Percentiles rank a stretch among this genome's conserved stretches.
Evolutionary conservation across 805 yeast species (phyloP).

Genomic region (Maudiozyma saulgeensis): DNA sequence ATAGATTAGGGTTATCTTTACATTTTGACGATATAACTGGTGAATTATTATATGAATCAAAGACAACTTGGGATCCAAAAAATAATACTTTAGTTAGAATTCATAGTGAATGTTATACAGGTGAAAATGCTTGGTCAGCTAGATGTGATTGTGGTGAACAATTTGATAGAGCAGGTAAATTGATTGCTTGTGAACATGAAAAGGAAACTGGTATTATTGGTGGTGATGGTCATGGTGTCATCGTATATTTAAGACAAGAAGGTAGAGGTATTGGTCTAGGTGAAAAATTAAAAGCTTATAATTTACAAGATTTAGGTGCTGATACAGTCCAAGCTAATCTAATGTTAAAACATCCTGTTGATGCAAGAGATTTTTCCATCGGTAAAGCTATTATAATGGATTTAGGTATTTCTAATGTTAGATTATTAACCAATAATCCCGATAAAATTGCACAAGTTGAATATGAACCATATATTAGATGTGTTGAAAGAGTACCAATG

Average conservation of each 20-base stretch:
- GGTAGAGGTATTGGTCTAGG: constrained; percentile 99
- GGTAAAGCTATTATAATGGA: constrained; percentile 91
- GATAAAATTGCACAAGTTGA: constrained; percentile 93
- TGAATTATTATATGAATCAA: constrained; percentile 13
- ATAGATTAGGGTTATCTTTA: constrained; percentile 30
- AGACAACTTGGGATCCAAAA: constrained; percentile 23
- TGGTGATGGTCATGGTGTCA: constrained; percentile 77
- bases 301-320: constrained; percentile 94
- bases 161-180: constrained; percentile 91
- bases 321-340: constrained; percentile 96
- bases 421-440: constrained; percentile 87
- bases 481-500: constrained; percentile 90
- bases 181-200: constrained; percentile 44
- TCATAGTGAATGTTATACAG: constrained; percentile 97
- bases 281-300: constrained; percentile 92
- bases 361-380: constrained; percentile 84
- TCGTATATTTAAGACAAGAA: constrained; percentile 92
- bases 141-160: constrained; percentile 99
- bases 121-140: constrained; percentile 99
- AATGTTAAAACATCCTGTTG: constrained; percentile 91
- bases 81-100: constrained; percentile 62
- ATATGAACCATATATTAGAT: constrained; percentile 67
- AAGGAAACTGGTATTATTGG: constrained; percentile 34
- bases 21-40: constrained; percentile 35
- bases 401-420: constrained; percentile 61